Percentiles rank a stretch among this genome's conserved stretches.
phyloP scores from a whole-genome alignment of 495 filamentous ascomycete genomes.

The Staphylotrichum tortipilum region DNA sequence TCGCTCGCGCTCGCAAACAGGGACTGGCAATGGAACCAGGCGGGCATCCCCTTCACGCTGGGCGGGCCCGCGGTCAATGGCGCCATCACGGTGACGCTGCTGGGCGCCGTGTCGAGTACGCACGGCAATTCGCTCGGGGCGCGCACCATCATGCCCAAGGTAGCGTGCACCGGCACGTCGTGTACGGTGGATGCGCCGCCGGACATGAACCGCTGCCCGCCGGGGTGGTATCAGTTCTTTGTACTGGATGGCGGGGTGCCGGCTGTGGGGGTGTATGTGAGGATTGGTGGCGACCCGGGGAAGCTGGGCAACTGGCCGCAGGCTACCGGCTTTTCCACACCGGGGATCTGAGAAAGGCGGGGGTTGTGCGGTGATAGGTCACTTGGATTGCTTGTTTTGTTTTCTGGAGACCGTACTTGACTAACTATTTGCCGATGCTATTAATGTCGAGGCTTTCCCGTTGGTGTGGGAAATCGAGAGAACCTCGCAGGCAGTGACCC shows the following conservation, averaged over 20 bases:
- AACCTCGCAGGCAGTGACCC: too few relatives aligned
- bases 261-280: conserved; percentile 44
- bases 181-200: conserved; percentile 52
- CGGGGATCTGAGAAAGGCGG: conserved; percentile 30
- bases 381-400: neutral
- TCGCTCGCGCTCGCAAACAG: conserved; percentile 28
- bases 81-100: conserved; percentile 43
- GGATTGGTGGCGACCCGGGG: conserved; percentile 55
- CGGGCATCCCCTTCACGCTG: conserved; percentile 31
- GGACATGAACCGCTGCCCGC: conserved; percentile 41
- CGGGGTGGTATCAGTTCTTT: conserved; percentile 56
- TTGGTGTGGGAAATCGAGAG: too few relatives aligned
- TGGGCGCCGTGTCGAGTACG: conserved; percentile 50
- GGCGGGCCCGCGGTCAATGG: conserved; percentile 27
- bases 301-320: conserved; percentile 52
- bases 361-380: too few relatives aligned
- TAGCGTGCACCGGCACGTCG: conserved; percentile 38
- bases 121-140: conserved; percentile 60
- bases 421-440: too few relatives aligned
- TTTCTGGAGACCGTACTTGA: too few relatives aligned
- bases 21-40: conserved; percentile 43
- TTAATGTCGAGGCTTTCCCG: too few relatives aligned
- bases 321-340: conserved; percentile 36
- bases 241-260: conserved; percentile 51
- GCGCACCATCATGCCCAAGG: conserved; percentile 49